Base-by-base conservation (phyloP, 1,284 basidiomycete genomes). In the Leccinum pachyderme region DNA sequence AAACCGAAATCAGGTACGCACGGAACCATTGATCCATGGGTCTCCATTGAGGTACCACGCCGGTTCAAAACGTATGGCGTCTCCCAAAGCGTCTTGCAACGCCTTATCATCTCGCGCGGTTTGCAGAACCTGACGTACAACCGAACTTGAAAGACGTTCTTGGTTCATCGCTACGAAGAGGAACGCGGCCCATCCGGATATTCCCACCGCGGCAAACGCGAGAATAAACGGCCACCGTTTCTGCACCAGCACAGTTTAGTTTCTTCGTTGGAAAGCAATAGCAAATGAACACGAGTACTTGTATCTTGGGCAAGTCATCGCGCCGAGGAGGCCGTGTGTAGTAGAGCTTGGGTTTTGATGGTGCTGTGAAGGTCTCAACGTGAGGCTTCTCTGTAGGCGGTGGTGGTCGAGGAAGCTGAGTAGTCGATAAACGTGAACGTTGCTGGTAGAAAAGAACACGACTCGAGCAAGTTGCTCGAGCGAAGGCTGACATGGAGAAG, bases 21-120 rank as follows among this genome's bases (percentile, higher is more conserved):
- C 89, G 61, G 80, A 77, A 35, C 89, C 89, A 49, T 76, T 75
- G 44, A 91, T 82, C 72, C 80, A 80, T 3, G 89, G 88, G 61
- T 88, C 83, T 3, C 89, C 87, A 61, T 89, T 89, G 61, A 90
- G 70, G 75, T 83, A 89, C 87, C 87, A 89, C 43, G 83, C 80
- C 0, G 87, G 83, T 63, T 89, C 85, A 4, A 84, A 80, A 47
- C 86, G 76, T 57, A 91, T 82, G 8, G 82, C 85, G 47, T 88
- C 82, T 4, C 89, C 89, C 54, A 91, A 71, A 2, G 75, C 72
- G 29, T 78, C 79, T 46, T 71, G 72, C 55, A 89, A 62, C 53
- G 77, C 75, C 9, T 73, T 61, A 57, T 80, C 79, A 15, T 79
- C 77, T 54, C 80, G 78, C 29, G 89, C 69, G 9, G 81, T 81